These are phyloP conservation scores for Turritis glabra DNA, from an alignment of 345 rosid genomes.

Conservation along the genomic window DNA sequence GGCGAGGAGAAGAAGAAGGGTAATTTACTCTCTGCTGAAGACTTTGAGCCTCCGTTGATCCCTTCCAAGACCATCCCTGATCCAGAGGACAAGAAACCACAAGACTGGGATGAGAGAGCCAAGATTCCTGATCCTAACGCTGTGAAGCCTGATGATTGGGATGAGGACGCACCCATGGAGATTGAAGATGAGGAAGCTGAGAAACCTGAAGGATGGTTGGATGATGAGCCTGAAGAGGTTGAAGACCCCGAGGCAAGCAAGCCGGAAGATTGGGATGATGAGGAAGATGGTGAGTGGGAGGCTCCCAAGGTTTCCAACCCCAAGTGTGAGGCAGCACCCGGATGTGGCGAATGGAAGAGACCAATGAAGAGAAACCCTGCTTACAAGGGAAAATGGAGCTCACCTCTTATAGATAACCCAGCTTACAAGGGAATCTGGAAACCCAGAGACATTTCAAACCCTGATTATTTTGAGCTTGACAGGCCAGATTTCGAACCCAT, in stretches of 20 bases:
- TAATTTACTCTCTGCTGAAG: slow-evolving; percentile 58
- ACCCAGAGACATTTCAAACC: slow-evolving; percentile 77
- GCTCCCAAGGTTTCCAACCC: slow-evolving; percentile 77
- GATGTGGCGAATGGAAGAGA: slow-evolving; percentile 85
- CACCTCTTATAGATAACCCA: slow-evolving; percentile 76
- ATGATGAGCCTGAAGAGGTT: slow-evolving; percentile 80
- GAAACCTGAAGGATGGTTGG: slow-evolving; percentile 84
- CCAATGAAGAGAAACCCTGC: slow-evolving; percentile 73
- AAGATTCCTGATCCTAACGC: slow-evolving; percentile 74
- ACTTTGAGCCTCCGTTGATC: slow-evolving; percentile 76
- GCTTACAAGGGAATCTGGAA: slow-evolving; percentile 85
- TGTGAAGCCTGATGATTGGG: slow-evolving; percentile 82
- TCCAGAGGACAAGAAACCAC: slow-evolving; percentile 79
- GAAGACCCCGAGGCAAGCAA: slow-evolving; percentile 81
- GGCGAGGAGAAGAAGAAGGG: slow-evolving; percentile 80
- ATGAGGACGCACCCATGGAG: slow-evolving; percentile 86
- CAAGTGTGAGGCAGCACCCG: slow-evolving; percentile 65
- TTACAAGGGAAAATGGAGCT: slow-evolving; percentile 79
- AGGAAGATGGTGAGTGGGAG: slow-evolving; percentile 90
- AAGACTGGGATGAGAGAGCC: slow-evolving; percentile 85
- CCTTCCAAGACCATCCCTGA: slow-evolving; percentile 81
- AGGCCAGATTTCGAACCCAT: slow-evolving; percentile 71
- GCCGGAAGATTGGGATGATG: slow-evolving; percentile 93
- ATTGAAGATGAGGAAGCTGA: slow-evolving; percentile 69
- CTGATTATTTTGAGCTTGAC: slow-evolving; percentile 68